phyloP scores from a whole-genome alignment of 139 green algal species.

The Nannochloris sp. region DNA sequence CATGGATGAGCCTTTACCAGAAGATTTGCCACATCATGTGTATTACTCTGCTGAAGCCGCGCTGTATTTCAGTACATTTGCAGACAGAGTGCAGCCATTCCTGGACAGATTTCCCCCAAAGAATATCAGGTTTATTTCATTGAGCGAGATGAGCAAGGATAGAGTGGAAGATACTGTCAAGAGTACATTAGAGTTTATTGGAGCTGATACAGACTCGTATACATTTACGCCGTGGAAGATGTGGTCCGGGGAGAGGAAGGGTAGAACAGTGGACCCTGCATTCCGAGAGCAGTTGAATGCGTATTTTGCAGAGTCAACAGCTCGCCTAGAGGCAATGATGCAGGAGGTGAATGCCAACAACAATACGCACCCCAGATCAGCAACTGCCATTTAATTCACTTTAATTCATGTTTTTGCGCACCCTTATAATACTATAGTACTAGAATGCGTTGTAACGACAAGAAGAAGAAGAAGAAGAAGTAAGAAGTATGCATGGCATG shows the following conservation, averaged over 20 bases:
- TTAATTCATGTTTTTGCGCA: not conserved
- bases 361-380: not conserved
- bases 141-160: conserved; percentile 44
- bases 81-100: conserved; percentile 53
- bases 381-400: not conserved
- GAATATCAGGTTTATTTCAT: conserved; percentile 63
- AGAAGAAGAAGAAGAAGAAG: no score
- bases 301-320: conserved; percentile 26
- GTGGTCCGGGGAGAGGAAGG: conserved; percentile 37
- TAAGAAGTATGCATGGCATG: not conserved
- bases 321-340: conserved; percentile 22
- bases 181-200: conserved; percentile 52
- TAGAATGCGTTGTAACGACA: no score
- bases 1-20: conserved; percentile 30
- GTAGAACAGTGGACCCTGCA: conserved; percentile 36
- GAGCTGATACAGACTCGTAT: conserved; percentile 36
- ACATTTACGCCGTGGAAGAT: conserved; percentile 10
- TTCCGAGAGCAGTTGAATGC: conserved; percentile 20
- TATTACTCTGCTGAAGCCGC: conserved; percentile 28
- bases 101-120: conserved; percentile 42
- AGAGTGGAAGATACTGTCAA: conserved; percentile 32
- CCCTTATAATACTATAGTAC: no score
- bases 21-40: conserved; percentile 36
- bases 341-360: conserved; percentile 22
- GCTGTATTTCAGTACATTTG: conserved; percentile 42